Evolutionary conservation across 352 stramenopile genomes (phyloP).

Genomic region (Phytophthora capsici): DNA sequence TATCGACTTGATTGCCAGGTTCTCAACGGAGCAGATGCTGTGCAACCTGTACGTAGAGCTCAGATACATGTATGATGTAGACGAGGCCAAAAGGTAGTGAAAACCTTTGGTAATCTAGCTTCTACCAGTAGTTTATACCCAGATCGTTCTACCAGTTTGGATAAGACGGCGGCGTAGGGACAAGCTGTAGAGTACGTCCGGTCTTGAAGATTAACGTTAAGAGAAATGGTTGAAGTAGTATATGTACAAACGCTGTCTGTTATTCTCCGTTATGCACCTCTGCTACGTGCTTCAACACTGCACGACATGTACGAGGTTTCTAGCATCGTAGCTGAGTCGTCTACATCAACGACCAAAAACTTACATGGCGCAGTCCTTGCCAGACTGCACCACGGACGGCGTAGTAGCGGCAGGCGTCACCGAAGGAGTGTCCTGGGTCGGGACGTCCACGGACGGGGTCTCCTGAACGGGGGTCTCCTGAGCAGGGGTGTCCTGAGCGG

Average conservation of each 20-base stretch:
- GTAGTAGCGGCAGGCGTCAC: slow-evolving; percentile 20
- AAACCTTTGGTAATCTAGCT: not conserved
- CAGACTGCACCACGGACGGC: slow-evolving; percentile 13
- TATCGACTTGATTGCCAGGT: slow-evolving; percentile 1
- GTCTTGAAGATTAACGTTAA: not conserved
- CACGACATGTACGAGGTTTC: slow-evolving; percentile 13
- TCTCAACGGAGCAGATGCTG: slow-evolving; percentile 1
- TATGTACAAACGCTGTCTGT: slow-evolving; percentile 34
- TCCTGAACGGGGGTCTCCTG: slow-evolving; percentile 12
- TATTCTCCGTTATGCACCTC: slow-evolving; percentile 34
- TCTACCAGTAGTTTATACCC: too few species aligned
- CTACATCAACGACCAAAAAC: slow-evolving; percentile 20
- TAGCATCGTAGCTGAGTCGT: slow-evolving; percentile 16
- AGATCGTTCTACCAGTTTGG: too few species aligned
- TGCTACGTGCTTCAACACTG: slow-evolving; percentile 21
- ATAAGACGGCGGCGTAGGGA: not conserved
- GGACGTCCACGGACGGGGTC: slow-evolving; percentile 11
- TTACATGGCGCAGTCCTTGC: slow-evolving; percentile 42
- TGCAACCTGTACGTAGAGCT: not conserved
- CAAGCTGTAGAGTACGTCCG: too few species aligned
- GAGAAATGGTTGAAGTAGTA: slow-evolving; percentile 17
- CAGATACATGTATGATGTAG: not conserved
- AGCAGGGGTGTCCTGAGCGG: slow-evolving; percentile 11
- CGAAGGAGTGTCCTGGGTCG: slow-evolving; percentile 21
- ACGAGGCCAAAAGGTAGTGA: not conserved